phyloP scores from a whole-genome alignment of 768 basidiomycete species.

The Leccinum truebloodii region DNA sequence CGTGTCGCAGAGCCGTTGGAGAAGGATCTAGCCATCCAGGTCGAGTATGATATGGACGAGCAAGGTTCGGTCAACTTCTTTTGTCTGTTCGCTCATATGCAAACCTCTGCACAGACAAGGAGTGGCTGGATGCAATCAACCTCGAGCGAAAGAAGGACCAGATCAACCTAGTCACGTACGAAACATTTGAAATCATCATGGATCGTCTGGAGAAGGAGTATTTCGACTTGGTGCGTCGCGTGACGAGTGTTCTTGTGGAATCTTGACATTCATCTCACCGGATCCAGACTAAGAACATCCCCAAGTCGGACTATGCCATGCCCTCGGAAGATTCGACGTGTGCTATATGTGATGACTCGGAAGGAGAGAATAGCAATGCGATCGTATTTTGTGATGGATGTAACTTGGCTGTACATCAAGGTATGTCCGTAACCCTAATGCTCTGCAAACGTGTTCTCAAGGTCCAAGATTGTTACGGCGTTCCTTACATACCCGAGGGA shows the following conservation, averaged over 20 bases:
- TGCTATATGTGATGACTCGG: slow-evolving; percentile 96
- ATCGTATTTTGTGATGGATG: slow-evolving; percentile 99
- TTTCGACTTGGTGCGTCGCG: slow-evolving; percentile 81
- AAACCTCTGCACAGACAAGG: slow-evolving; percentile 61
- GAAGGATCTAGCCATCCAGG: slow-evolving; percentile 85
- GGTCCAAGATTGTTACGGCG: slow-evolving; percentile 91
- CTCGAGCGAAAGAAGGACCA: slow-evolving; percentile 76
- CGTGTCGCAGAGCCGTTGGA: slow-evolving; percentile 77
- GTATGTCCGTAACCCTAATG: slow-evolving; percentile 40
- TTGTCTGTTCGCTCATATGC: slow-evolving; percentile 6
- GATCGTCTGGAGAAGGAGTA: slow-evolving; percentile 98
- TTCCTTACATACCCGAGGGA: slow-evolving; percentile 98
- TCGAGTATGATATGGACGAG: slow-evolving; percentile 99
- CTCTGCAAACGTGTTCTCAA: slow-evolving; percentile 11
- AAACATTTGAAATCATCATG: slow-evolving; percentile 95
- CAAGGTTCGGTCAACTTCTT: slow-evolving; percentile 60
- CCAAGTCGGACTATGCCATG: slow-evolving; percentile 82
- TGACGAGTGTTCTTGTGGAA: slow-evolving; percentile 2
- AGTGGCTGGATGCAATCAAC: slow-evolving; percentile 91
- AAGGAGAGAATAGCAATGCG: slow-evolving; percentile 98
- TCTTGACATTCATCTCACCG: slow-evolving; percentile 3
- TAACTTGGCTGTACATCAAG: slow-evolving; percentile 99
- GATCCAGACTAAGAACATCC: slow-evolving; percentile 85
- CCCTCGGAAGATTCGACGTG: slow-evolving; percentile 97
- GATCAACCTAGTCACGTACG: slow-evolving; percentile 70